Conservation (phyloP, 805 yeast genomes). For the Saccharomycopsis sp. region DNA sequence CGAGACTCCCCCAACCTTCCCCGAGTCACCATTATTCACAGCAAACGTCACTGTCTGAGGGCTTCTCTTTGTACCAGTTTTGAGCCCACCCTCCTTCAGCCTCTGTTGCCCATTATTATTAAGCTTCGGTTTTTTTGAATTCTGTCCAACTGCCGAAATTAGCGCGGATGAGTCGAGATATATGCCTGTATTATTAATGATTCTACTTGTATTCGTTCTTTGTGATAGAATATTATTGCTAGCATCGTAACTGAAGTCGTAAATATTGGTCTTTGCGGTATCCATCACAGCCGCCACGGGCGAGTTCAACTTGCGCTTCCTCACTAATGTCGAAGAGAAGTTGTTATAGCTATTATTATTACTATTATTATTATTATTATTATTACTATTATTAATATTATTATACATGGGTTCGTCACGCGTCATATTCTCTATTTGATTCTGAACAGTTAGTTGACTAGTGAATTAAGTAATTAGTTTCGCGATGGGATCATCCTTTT, state of each 20-base stretch:
- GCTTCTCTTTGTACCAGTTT: background rate
- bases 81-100: background rate
- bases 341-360: background rate
- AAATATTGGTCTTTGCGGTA: background rate
- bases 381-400: background rate
- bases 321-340: background rate
- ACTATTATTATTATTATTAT: background rate
- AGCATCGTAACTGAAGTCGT: background rate
- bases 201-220: background rate
- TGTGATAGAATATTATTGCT: background rate
- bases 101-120: background rate
- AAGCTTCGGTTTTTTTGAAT: background rate
- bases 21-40: background rate
- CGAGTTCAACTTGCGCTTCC: background rate
- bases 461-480: background rate
- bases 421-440: background rate
- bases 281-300: background rate
- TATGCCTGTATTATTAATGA: background rate
- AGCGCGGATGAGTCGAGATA: background rate
- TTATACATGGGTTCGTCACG: background rate
- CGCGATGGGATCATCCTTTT: background rate
- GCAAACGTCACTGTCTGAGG: background rate
- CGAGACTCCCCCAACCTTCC: background rate
- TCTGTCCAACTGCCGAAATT: background rate
- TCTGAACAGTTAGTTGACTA: background rate